Conservation (phyloP, 768 basidiomycete species). For the Auricularia sp. region DNA sequence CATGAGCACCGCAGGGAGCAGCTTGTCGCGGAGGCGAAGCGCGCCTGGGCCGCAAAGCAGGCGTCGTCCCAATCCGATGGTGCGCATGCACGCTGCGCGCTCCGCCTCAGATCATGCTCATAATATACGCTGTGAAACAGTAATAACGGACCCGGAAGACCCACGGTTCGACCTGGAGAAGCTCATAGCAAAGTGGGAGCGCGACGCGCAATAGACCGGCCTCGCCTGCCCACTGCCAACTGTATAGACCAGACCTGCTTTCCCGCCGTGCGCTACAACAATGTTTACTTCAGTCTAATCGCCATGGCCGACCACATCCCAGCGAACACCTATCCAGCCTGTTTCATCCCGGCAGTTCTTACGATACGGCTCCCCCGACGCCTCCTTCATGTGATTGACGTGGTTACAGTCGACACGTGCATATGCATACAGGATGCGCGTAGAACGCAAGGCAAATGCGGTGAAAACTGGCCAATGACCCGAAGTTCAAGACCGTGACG, state of each 20-base stretch:
- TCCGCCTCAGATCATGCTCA: neutral
- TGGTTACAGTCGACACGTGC: too few species aligned
- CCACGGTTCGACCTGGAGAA: slow-evolving; percentile 95
- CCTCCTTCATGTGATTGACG: too few species aligned
- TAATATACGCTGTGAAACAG: slow-evolving; percentile 28
- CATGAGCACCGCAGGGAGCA: slow-evolving; percentile 65
- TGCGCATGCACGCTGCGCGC: slow-evolving; percentile 7
- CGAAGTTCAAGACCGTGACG: too few species aligned
- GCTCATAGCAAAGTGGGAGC: slow-evolving; percentile 66
- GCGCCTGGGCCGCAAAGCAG: slow-evolving; percentile 80
- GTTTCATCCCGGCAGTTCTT: too few species aligned
- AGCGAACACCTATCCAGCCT: too few species aligned
- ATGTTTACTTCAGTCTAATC: too few species aligned
- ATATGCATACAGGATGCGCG: too few species aligned
- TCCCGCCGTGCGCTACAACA: too few species aligned
- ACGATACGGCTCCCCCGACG: too few species aligned
- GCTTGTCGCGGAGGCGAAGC: slow-evolving; percentile 76
- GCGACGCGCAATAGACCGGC: slow-evolving; percentile 42
- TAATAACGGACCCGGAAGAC: slow-evolving; percentile 89
- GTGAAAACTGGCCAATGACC: too few species aligned
- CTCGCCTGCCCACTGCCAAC: neutral
- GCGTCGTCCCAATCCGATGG: slow-evolving; percentile 37
- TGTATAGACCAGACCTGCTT: neutral
- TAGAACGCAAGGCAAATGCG: too few species aligned
- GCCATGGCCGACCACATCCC: too few species aligned